Conservation (phyloP, 108 stramenopile genomes). For the Pseudonitzschia pungens region DNA sequence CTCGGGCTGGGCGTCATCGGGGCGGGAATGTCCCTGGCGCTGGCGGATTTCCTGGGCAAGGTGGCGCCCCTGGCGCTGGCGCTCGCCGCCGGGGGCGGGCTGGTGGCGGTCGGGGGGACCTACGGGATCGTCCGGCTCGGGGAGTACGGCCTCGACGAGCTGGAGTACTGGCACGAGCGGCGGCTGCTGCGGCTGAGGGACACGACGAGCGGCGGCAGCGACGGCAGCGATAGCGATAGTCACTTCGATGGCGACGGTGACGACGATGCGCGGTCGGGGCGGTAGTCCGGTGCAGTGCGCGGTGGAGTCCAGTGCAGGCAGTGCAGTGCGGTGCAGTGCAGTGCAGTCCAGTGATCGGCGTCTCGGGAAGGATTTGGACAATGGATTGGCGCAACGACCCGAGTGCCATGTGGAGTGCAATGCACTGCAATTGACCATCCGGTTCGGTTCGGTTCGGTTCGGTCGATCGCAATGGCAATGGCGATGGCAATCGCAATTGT, state of each 20-base stretch:
- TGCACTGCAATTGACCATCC: too few species aligned
- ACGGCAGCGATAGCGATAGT: too few species aligned
- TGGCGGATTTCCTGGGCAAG: constrained; percentile 48
- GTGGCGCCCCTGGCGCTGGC: constrained; percentile 54
- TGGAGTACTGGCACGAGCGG: constrained; percentile 39
- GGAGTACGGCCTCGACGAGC: constrained; percentile 23
- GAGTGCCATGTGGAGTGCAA: too few species aligned
- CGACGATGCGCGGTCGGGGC: neutral
- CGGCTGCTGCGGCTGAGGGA: constrained; percentile 17
- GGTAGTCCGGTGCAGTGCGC: too few species aligned
- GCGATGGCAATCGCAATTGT: too few species aligned
- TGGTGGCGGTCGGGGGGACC: constrained; percentile 48
- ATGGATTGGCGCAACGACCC: too few species aligned
- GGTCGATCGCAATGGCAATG: too few species aligned
- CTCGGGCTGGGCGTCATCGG: constrained; percentile 31
- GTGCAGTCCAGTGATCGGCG: too few species aligned
- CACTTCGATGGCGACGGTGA: neutral
- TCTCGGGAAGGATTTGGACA: too few species aligned
- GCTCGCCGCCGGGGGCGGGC: constrained; percentile 51
- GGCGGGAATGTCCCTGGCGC: constrained; percentile 31
- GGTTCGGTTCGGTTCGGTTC: too few species aligned
- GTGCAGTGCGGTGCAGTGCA: too few species aligned
- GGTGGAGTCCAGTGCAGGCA: too few species aligned
- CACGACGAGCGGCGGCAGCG: neutral
- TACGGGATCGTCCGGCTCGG: constrained; percentile 32